A percentile compares a stretch with the other conserved stretches of the same genome.
Evolutionary conservation across 1,284 basidiomycete species (phyloP).

Genomic region (Microbotryum scabiosae): DNA sequence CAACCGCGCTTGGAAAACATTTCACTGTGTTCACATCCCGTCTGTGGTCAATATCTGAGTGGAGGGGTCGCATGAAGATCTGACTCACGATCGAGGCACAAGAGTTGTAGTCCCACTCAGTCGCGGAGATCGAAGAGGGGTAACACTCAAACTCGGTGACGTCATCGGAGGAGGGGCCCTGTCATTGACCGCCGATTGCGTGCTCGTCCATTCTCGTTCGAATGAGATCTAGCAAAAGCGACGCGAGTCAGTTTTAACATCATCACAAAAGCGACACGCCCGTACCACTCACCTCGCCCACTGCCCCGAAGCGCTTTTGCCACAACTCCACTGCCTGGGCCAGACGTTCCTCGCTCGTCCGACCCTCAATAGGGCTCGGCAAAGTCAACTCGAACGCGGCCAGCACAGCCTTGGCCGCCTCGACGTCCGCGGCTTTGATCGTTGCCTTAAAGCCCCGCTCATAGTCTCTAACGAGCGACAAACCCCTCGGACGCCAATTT

Average conservation of each 20-base stretch:
- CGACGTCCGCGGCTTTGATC: slow-evolving; percentile 72
- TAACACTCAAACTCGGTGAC: slow-evolving; percentile 42
- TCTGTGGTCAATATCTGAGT: neutral
- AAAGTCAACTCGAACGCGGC: slow-evolving; percentile 36
- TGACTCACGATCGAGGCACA: slow-evolving; percentile 57
- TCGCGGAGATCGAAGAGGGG: slow-evolving; percentile 46
- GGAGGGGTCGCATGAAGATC: too few relatives aligned
- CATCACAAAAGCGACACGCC: neutral
- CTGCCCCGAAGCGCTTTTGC: slow-evolving; percentile 70
- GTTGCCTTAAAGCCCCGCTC: slow-evolving; percentile 60
- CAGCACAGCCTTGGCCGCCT: slow-evolving; percentile 71
- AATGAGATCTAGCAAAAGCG: slow-evolving; percentile 54
- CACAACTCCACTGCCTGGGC: slow-evolving; percentile 62
- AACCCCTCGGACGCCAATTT: slow-evolving; percentile 75
- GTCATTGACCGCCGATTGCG: slow-evolving; percentile 45
- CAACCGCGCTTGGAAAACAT: slow-evolving; percentile 74
- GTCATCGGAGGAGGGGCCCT: slow-evolving; percentile 38
- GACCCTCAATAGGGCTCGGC: slow-evolving; percentile 44
- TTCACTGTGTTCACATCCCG: slow-evolving; percentile 49
- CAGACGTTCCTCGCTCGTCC: slow-evolving; percentile 49
- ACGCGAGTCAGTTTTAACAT: neutral
- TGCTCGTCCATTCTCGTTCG: slow-evolving; percentile 53
- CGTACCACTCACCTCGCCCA: slow-evolving; percentile 53
- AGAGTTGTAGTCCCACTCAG: slow-evolving; percentile 63
- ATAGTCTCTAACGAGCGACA: slow-evolving; percentile 80